phyloP scores from a whole-genome alignment of 83 land plant species.

The Thuja plicata region DNA sequence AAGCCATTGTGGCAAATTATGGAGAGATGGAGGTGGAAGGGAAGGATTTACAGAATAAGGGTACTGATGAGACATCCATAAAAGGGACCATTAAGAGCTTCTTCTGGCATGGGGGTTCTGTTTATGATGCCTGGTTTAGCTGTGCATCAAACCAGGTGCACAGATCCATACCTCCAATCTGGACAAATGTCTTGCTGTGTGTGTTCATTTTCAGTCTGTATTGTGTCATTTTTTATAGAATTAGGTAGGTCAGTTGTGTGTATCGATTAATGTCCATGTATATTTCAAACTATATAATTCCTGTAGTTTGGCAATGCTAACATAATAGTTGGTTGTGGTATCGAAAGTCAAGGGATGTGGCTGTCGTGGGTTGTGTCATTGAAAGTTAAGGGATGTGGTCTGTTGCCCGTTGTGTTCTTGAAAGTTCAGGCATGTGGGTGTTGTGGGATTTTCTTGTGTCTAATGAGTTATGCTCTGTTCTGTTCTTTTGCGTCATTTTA shows the following conservation, averaged over 20 bases:
- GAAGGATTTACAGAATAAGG: constrained; percentile 30
- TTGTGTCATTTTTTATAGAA: background rate
- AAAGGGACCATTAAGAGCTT: constrained; percentile 28
- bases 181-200: background rate
- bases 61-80: constrained; percentile 29
- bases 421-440: background rate
- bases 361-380: background rate
- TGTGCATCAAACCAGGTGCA: constrained; percentile 90
- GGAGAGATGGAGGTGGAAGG: constrained; percentile 81
- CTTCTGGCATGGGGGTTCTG: constrained; percentile 94
- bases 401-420: background rate
- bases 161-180: constrained; percentile 4
- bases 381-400: background rate
- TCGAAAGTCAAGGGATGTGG: no score
- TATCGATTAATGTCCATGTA: background rate
- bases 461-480: background rate
- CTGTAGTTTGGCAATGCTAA: background rate
- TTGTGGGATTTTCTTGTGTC: background rate
- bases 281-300: background rate
- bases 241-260: background rate
- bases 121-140: constrained; percentile 94
- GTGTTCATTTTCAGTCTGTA: background rate
- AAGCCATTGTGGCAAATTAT: constrained; percentile 74
- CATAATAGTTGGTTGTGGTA: background rate
- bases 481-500: background rate